Percentiles rank a stretch among this genome's conserved stretches.
Evolutionary conservation across 148 eudicot genomes (phyloP).

Genomic region (Dysphania ambrosioides): DNA sequence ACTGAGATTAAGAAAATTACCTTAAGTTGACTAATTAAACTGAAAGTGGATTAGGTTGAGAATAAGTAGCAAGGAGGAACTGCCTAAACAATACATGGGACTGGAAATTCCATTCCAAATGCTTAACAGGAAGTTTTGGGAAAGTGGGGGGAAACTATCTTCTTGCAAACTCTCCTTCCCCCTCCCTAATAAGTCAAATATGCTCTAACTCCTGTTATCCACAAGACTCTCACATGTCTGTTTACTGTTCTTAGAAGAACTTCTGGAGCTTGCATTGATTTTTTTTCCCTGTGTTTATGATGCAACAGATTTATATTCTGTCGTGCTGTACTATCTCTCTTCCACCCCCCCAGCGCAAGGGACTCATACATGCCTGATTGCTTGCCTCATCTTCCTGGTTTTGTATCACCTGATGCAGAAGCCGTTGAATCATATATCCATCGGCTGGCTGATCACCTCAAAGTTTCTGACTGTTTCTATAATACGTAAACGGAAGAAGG

Average conservation of each 20-base stretch:
- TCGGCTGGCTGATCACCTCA: conserved; percentile 66
- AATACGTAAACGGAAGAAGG: conserved; percentile 9
- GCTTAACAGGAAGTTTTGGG: too few species aligned
- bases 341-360: conserved; percentile 46
- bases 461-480: conserved; percentile 57
- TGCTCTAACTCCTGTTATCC: too few species aligned
- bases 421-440: conserved; percentile 55
- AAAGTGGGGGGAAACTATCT: background rate
- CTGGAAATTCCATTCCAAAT: background rate
- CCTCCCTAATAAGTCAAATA: too few species aligned
- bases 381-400: conserved; percentile 69
- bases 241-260: background rate
- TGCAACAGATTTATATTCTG: conserved; percentile 86
- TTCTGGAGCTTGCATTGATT: background rate
- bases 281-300: background rate
- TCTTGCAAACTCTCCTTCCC: background rate
- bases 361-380: conserved; percentile 68
- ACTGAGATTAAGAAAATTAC: background rate
- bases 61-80: background rate
- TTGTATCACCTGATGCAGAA: conserved; percentile 64
- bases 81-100: background rate
- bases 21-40: background rate
- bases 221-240: too few species aligned
- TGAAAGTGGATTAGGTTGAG: background rate
- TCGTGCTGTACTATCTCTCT: conserved; percentile 69